phyloP scores from a whole-genome alignment of 352 stramenopile genomes.

The Globisporangium megalacanthum region DNA sequence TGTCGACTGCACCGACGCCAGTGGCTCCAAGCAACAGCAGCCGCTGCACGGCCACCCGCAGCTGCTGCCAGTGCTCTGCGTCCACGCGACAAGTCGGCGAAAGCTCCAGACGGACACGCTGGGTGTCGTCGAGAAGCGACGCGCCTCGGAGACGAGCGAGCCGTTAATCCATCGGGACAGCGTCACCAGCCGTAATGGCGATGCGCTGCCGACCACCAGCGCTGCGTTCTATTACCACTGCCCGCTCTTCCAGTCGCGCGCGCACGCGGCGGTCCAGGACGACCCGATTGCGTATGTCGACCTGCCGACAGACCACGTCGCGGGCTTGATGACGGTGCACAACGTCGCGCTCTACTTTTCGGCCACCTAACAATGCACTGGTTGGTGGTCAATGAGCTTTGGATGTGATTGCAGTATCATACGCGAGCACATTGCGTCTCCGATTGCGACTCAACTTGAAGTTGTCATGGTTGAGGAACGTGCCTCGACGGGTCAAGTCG shows the following conservation, averaged over 20 bases:
- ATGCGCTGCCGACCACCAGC: neutral
- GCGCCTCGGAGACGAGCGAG: slow-evolving; percentile 7
- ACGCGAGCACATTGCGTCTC: too few relatives aligned
- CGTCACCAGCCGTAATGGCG: neutral
- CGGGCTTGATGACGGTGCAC: slow-evolving; percentile 22
- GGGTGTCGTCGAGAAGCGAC: neutral
- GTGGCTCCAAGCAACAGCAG: neutral
- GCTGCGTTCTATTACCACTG: slow-evolving; percentile 31
- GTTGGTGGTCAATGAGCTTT: too few relatives aligned
- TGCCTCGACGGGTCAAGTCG: neutral
- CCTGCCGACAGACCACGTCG: slow-evolving; percentile 25
- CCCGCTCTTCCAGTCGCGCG: slow-evolving; percentile 29
- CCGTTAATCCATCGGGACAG: neutral
- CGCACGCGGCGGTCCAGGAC: slow-evolving; percentile 18
- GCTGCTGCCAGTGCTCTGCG: slow-evolving; percentile 17
- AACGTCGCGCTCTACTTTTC: slow-evolving; percentile 30
- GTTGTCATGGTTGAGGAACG: too few relatives aligned
- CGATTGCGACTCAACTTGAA: too few relatives aligned
- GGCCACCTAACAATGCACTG: slow-evolving; percentile 8
- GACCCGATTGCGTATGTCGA: slow-evolving; percentile 32
- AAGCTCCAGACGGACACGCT: slow-evolving; percentile 6
- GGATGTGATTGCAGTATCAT: too few relatives aligned
- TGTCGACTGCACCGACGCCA: slow-evolving; percentile 3
- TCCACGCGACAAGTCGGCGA: slow-evolving; percentile 28
- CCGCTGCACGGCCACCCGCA: slow-evolving; percentile 10